These are phyloP conservation scores for Russula dissimulans DNA, from an alignment of 768 basidiomycete species.

Conservation along the genomic window DNA sequence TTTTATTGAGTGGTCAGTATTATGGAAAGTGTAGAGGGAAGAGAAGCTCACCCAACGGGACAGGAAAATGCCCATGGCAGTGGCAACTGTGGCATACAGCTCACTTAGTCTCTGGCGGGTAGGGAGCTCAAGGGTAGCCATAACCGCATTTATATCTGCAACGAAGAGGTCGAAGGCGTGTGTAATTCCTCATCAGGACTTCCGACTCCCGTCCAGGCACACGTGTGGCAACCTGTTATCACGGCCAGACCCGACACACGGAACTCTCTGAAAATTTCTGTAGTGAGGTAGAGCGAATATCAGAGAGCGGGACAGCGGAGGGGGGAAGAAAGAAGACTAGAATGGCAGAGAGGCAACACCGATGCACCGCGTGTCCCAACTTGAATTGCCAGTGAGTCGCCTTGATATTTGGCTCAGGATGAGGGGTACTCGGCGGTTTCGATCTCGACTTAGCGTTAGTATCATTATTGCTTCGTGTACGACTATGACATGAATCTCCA, in stretches of 20 bases:
- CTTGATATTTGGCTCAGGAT: too few relatives aligned
- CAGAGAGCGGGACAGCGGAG: too few relatives aligned
- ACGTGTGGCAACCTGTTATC: conserved; percentile 12
- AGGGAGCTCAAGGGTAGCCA: conserved; percentile 33
- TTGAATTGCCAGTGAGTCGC: too few relatives aligned
- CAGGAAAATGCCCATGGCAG: conserved; percentile 26
- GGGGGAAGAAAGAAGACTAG: too few relatives aligned
- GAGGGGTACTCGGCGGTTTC: too few relatives aligned
- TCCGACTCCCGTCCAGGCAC: conserved; percentile 22
- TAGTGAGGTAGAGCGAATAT: too few relatives aligned
- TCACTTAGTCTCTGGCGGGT: conserved; percentile 15
- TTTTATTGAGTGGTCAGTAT: not conserved
- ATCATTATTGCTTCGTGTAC: too few relatives aligned
- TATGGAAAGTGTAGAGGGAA: not conserved
- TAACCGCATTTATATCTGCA: conserved; percentile 28
- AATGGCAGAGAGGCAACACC: too few relatives aligned
- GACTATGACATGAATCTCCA: too few relatives aligned
- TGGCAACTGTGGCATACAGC: conserved; percentile 11
- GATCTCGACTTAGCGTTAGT: too few relatives aligned
- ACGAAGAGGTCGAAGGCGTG: conserved; percentile 24
- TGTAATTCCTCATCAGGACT: conserved; percentile 24
- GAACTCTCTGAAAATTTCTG: conserved; percentile 24
- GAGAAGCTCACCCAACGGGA: conserved; percentile 29
- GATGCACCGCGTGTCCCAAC: too few relatives aligned
- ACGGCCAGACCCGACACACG: conserved; percentile 1